Base-by-base conservation (phyloP, 192 early-diverging fungal species). In the Linnemannia hyalina region DNA sequence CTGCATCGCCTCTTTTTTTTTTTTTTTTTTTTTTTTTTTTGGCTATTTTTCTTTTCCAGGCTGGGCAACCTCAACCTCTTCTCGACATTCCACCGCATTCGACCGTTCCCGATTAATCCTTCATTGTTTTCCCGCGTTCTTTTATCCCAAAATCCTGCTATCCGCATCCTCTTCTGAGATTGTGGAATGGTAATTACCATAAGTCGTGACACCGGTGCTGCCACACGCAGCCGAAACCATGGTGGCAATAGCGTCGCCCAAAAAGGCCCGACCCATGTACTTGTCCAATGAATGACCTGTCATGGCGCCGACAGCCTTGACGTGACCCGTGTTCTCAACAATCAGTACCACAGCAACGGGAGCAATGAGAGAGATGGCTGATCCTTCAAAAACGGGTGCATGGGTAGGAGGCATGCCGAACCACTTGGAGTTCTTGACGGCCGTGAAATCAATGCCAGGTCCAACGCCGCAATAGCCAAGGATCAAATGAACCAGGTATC, bases 261-360 rank as follows among this genome's bases (percentile, higher is more conserved):
- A 29, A 57, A 93, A 88, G 3, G 92, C 89, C 40, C 92, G 83
- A 6, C 92, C 92, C 13, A 93, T 40, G 68, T 93, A 92, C 29
- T 86, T 80, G 82, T 90, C 82, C 74, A 93, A 79, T 32, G 90
- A 76, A 22, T 60, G 73, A 32, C 84, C 77, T 13, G 92, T 81
- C 82, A 93, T 93, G 70, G 84, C 74, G 68, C 87, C 78, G 23
- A 93, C 84, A 49, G 92, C 91, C 65, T 92, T 89, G 65, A 93
- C 88, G 40, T 93, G 92, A 70, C 92, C 92, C 47, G 93, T 69
- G 75, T 93, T 93, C 80, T 93, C 92, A 36, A 91, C 92, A 20
- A 91, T 60, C 47, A 91, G 75, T 29, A 92, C 89, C 81, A 93
- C 80, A 60, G 76, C 47, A 49, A 92, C 92, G 77, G 92, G 92